These are phyloP conservation scores for Acidomyces sp. DNA, from an alignment of 495 filamentous ascomycete genomes.

Conservation along the genomic window DNA sequence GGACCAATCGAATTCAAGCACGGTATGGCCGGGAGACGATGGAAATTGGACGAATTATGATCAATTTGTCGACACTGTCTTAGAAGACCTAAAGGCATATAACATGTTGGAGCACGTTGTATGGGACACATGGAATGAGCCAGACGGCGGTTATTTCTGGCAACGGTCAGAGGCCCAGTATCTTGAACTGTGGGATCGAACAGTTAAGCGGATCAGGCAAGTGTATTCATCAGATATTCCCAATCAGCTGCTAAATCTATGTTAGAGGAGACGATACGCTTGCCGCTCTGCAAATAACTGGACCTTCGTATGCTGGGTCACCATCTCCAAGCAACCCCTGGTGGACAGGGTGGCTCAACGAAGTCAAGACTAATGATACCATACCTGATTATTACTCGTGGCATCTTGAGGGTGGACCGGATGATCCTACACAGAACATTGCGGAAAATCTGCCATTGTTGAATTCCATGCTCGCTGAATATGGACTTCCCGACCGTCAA, in stretches of 20 bases:
- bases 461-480: slow-evolving; percentile 23
- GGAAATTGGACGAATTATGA: slow-evolving; percentile 32
- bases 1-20: slow-evolving; percentile 21
- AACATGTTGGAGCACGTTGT: slow-evolving; percentile 26
- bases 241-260: not conserved
- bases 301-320: slow-evolving; percentile 22
- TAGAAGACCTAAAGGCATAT: slow-evolving; percentile 27
- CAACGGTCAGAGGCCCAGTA: slow-evolving; percentile 25
- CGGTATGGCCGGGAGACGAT: slow-evolving; percentile 30
- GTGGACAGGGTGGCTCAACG: slow-evolving; percentile 26
- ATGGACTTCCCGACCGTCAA: slow-evolving; percentile 25
- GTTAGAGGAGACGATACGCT: not conserved
- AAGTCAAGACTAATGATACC: slow-evolving; percentile 21
- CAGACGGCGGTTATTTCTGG: slow-evolving; percentile 31
- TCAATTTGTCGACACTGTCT: slow-evolving; percentile 25
- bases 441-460: too few relatives aligned
- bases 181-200: slow-evolving; percentile 25
- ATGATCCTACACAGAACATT: slow-evolving; percentile 26
- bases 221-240: slow-evolving; percentile 5
- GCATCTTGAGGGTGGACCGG: slow-evolving; percentile 22
- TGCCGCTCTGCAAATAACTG: slow-evolving; percentile 16
- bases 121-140: slow-evolving; percentile 36
- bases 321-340: slow-evolving; percentile 21
- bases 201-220: slow-evolving; percentile 23
- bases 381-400: slow-evolving; percentile 32